Conservation (phyloP, 495 filamentous ascomycete species). For the Penicillium antarcticum region DNA sequence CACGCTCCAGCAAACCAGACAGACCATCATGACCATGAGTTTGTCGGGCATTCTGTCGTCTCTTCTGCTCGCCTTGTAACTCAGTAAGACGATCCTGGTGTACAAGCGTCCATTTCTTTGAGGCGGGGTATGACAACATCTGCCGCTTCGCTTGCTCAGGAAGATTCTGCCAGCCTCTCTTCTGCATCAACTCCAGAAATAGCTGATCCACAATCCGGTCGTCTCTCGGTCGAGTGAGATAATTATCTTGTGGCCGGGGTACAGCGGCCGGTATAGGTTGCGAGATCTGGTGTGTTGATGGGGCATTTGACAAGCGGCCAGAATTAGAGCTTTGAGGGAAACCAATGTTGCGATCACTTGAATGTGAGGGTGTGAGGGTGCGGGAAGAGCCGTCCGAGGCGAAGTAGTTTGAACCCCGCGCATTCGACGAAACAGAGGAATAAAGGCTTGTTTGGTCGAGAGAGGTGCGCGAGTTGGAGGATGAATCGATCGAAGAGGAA, state of each 20-base stretch:
- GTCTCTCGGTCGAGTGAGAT: conserved; percentile 71
- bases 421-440: conserved; percentile 57
- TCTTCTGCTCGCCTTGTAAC: conserved; percentile 90
- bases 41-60: conserved; percentile 64
- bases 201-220: conserved; percentile 87
- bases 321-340: conserved; percentile 21
- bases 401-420: conserved; percentile 60
- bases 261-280: conserved; percentile 44
- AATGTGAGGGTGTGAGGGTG: conserved; percentile 47
- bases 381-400: conserved; percentile 63
- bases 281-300: conserved; percentile 30
- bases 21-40: conserved; percentile 61
- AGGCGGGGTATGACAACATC: conserved; percentile 89
- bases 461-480: conserved; percentile 66
- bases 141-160: conserved; percentile 94
- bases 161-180: conserved; percentile 92
- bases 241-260: conserved; percentile 46
- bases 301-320: conserved; percentile 34
- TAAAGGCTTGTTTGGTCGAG: conserved; percentile 66
- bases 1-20: conserved; percentile 63
- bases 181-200: conserved; percentile 92
- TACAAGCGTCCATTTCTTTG: conserved; percentile 96
- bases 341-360: conserved; percentile 34
- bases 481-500: conserved; percentile 61
- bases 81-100: conserved; percentile 93